phyloP scores from a whole-genome alignment of 177 flowering plant genomes.

The Vitis hybrid region DNA sequence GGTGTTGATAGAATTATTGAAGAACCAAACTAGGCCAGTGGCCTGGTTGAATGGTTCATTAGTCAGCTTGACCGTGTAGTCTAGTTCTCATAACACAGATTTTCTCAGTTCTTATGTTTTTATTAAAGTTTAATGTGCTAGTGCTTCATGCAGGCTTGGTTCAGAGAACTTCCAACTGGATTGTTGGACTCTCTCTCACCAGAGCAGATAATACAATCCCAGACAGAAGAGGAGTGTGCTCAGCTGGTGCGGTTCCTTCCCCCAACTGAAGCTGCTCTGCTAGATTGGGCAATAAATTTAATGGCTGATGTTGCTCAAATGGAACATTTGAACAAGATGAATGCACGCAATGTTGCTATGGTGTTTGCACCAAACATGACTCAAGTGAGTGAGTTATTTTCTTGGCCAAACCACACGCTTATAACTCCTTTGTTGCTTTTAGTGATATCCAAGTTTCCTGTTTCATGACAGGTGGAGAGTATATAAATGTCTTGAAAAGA shows the following conservation, averaged over 20 bases:
- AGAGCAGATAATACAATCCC: constrained; percentile 80
- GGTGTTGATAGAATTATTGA: too few relatives aligned
- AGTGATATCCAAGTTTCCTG: neutral
- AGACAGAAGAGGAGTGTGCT: constrained; percentile 72
- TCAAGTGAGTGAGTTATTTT: constrained; percentile 40
- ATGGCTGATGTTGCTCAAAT: constrained; percentile 94
- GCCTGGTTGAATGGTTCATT: too few relatives aligned
- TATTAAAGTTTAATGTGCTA: neutral
- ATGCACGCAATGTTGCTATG: constrained; percentile 85
- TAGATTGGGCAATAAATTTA: constrained; percentile 89
- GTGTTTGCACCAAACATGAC: constrained; percentile 98
- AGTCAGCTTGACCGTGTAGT: too few relatives aligned
- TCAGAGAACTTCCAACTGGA: constrained; percentile 86
- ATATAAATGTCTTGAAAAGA: too few relatives aligned
- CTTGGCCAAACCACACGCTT: neutral
- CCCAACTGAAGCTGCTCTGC: constrained; percentile 72
- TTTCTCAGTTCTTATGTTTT: neutral
- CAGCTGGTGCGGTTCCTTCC: constrained; percentile 71
- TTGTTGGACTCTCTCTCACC: constrained; percentile 75
- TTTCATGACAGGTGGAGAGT: too few relatives aligned
- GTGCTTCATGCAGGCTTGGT: constrained; percentile 70
- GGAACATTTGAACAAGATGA: constrained; percentile 87
- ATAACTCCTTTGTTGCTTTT: neutral
- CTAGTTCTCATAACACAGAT: neutral
- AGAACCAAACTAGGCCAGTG: too few relatives aligned